A percentile compares a stretch with the other conserved stretches of the same genome.
phyloP scores from a whole-genome alignment of 2,329 filamentous ascomycete species.

The Venturiaceae sp. region DNA sequence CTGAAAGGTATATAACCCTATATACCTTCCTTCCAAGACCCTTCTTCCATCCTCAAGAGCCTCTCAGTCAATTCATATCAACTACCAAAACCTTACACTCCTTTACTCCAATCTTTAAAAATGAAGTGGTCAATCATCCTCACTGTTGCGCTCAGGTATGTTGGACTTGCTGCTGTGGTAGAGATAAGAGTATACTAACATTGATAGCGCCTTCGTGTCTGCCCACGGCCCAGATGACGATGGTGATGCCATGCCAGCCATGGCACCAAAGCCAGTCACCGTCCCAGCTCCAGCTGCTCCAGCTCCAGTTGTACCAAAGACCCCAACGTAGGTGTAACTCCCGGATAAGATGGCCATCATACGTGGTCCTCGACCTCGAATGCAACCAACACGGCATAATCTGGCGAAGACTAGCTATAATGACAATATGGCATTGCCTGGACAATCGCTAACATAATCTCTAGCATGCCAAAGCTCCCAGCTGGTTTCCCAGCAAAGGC shows the following conservation, averaged over 20 bases:
- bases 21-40: background rate
- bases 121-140: conserved; percentile 5
- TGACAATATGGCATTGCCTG: no score
- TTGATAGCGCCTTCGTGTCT: conserved; percentile 1
- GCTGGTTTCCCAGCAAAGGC: background rate
- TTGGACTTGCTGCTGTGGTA: background rate
- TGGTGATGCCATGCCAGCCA: background rate
- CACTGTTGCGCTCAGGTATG: background rate
- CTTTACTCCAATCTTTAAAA: background rate
- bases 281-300: background rate
- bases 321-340: background rate
- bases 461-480: background rate
- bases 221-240: conserved; percentile 6
- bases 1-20: background rate
- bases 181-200: background rate
- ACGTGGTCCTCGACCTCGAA: background rate
- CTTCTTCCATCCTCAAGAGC: background rate
- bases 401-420: no score
- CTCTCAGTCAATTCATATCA: background rate
- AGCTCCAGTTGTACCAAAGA: background rate
- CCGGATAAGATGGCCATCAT: background rate
- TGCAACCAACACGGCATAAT: no score
- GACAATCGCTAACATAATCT: no score
- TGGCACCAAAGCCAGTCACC: background rate
- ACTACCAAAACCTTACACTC: background rate